Evolutionary conservation across 1,284 basidiomycete genomes (phyloP).

Genomic region (Coniophora puteana): DNA sequence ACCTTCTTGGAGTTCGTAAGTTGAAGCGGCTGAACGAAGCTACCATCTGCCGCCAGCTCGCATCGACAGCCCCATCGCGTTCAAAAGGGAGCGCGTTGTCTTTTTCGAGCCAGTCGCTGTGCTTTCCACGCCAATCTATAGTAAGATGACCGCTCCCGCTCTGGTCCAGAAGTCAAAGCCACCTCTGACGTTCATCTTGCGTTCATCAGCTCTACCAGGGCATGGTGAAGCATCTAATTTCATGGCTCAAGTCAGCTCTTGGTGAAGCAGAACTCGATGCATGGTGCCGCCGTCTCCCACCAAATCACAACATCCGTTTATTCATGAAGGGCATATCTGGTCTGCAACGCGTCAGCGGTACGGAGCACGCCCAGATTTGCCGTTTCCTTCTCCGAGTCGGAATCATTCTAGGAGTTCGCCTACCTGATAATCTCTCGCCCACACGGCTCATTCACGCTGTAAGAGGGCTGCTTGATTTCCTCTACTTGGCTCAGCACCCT

Average conservation of each 20-base stretch:
- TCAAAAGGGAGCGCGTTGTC: no score
- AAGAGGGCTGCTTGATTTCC: constrained; percentile 15
- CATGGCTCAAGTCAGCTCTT: constrained; percentile 20
- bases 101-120: constrained; percentile 88
- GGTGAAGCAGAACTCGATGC: constrained; percentile 31
- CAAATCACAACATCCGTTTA: constrained; percentile 32
- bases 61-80: no score
- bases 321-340: constrained; percentile 37
- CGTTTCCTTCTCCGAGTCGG: constrained; percentile 29
- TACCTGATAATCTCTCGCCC: constrained; percentile 4
- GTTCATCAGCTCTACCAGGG: constrained; percentile 21
- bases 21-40: no score
- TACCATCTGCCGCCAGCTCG: no score
- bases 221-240: constrained; percentile 32
- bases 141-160: constrained; percentile 81
- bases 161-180: constrained; percentile 85
- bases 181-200: no score
- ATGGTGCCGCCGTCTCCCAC: constrained; percentile 26
- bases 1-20: no score
- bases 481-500: constrained; percentile 12
- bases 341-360: constrained; percentile 28
- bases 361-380: constrained; percentile 31
- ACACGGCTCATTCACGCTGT: constrained; percentile 9
- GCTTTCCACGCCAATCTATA: constrained; percentile 83
- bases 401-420: constrained; percentile 15